Evolutionary conservation across 192 early-diverging fungal species (phyloP).

Genomic region (Podila epicladia): DNA sequence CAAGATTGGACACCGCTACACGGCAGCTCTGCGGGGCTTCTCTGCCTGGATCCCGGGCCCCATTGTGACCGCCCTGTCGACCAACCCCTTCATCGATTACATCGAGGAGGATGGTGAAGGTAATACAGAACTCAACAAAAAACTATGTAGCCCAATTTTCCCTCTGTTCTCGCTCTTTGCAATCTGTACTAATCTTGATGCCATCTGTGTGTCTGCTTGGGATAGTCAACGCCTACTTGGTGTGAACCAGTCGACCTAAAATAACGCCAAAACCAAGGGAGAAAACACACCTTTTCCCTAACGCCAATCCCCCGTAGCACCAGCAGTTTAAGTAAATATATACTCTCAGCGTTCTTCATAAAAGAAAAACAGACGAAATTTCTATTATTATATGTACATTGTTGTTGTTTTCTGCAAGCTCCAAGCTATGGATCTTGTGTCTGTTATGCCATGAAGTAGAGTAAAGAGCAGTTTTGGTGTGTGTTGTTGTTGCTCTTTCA

Average conservation of each 20-base stretch:
- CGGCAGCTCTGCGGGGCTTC: slow-evolving; percentile 35
- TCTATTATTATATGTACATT: background rate
- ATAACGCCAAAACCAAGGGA: background rate
- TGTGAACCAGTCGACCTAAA: background rate
- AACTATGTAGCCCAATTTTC: background rate
- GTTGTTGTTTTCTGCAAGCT: no score
- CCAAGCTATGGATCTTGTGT: no score
- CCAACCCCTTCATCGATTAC: slow-evolving; percentile 47
- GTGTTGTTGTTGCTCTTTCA: slow-evolving; percentile 3
- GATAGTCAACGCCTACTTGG: slow-evolving; percentile 3
- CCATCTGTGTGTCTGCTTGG: background rate
- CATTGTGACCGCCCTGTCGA: slow-evolving; percentile 21
- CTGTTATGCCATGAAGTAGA: no score
- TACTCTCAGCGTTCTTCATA: background rate
- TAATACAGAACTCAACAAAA: slow-evolving; percentile 1
- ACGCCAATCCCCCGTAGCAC: background rate
- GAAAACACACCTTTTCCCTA: background rate
- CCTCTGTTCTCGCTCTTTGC: background rate
- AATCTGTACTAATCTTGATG: background rate
- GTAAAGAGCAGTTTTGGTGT: background rate
- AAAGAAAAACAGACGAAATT: background rate
- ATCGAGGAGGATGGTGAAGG: slow-evolving; percentile 45
- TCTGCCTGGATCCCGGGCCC: slow-evolving; percentile 36
- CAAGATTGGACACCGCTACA: slow-evolving; percentile 47
- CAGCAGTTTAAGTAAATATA: background rate